Base-by-base conservation (phyloP, 2,329 filamentous ascomycete genomes). In the Tolypocladium sp. region DNA sequence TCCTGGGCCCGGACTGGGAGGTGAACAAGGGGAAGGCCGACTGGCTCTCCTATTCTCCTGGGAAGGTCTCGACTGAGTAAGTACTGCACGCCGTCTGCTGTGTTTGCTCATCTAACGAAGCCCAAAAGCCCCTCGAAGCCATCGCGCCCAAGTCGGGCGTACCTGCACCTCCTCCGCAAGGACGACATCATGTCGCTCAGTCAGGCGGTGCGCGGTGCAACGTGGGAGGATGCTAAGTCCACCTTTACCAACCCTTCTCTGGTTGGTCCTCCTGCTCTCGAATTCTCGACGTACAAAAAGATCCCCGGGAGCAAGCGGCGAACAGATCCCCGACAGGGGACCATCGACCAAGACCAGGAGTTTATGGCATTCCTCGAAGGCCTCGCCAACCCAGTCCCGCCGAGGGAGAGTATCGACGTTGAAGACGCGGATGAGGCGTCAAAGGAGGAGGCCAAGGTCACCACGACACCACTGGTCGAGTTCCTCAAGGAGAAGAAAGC, bases 341-440 rank as follows among this genome's bases (percentile, higher is more conserved):
- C 92, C 3, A 97, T 99, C 65, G 94, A 99, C 67, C 92, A 96
- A 70, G 94, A 99, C 68, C 86, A 91, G 0, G 94, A 97, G 66
- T 99, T 97, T 67, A 95, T 97, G 78, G 86, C 87, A 33, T 99
- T 97, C 71, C 81, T 99, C 9, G 90, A 95, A 71, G 89, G 84
- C 58, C 81, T 97, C 54, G 95, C 92, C 1, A 91, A 95, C 65
- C 83, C 83, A 2, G 73, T 74, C 10, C 75, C 76, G 1, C 67
- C 76, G 6, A 82, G 79, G 57, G 80, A 74, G 37, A 64, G 64
- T n/a, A 57, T 65, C 8, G 73, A 84, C n/a, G 66, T 71, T 13
- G 77, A 81, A 20, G 71, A 73, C 7, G 68, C 62, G 4, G 75
- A 76, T 12, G 76, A 80, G 15, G 62, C 74, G 20, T 64, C 74